phyloP scores from a whole-genome alignment of 176 grass and related monocot species.

The Triticum aestivum region IWGSC_CS_RefSeq_v2.1 NC_057810.1:633649679-633650178 shows the following conservation, averaged over 20 bases:
- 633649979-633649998: too few species aligned
- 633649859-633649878: background rate
- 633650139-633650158: too few species aligned
- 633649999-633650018: too few species aligned
- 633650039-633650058: too few species aligned
- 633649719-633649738: conserved; percentile 19
- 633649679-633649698: background rate
- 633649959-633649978: too few species aligned
- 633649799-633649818: conserved; percentile 9
- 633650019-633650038: too few species aligned
- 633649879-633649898: conserved; percentile 46
- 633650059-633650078: too few species aligned
- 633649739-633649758: background rate
- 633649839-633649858: conserved; percentile 2
- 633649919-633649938: background rate
- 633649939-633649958: too few species aligned
- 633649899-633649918: conserved; percentile 19
- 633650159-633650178: too few species aligned
- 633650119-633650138: too few species aligned
- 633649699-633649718: conserved; percentile 4
- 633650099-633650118: too few species aligned
- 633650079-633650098: too few species aligned
- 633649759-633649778: background rate
- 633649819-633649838: conserved; percentile 20
- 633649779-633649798: background rate